Percentiles rank a stretch among this genome's conserved stretches.
These are phyloP conservation scores for Calocybe gangraenosa DNA, from an alignment of 768 basidiomycete genomes.

Conservation along the genomic window DNA sequence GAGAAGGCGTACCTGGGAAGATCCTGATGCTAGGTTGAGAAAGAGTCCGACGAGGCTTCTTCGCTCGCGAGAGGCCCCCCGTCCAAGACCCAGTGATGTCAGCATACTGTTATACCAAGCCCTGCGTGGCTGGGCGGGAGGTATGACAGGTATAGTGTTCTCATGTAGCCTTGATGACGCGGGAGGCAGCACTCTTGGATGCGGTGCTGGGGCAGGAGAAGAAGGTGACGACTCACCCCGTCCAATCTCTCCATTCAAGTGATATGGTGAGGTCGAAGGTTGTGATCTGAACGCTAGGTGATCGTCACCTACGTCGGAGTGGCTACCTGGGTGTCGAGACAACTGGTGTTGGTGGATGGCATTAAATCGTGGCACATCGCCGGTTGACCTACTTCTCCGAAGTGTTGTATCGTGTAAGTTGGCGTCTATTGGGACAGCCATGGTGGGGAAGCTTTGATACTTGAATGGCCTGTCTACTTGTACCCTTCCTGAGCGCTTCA, in stretches of 20 bases:
- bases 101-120: conserved; percentile 26
- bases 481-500: too few species aligned
- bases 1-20: conserved; percentile 35
- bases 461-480: too few species aligned
- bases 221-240: conserved; percentile 1
- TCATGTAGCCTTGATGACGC: too few species aligned
- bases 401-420: conserved; percentile 20
- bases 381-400: conserved; percentile 35
- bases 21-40: conserved; percentile 46
- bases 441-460: too few species aligned
- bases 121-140: conserved; percentile 10
- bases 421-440: conserved; percentile 10
- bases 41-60: conserved; percentile 51
- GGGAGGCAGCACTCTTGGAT: too few species aligned
- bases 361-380: conserved; percentile 34
- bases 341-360: conserved; percentile 11
- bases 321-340: conserved; percentile 17
- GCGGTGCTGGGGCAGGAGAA: not conserved
- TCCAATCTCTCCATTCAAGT: not conserved
- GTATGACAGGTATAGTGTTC: conserved; percentile 12
- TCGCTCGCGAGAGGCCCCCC: conserved; percentile 44
- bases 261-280: not conserved
- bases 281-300: not conserved
- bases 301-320: conserved; percentile 7
- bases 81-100: conserved; percentile 49